A percentile compares a stretch with the other conserved stretches of the same genome.
These are phyloP conservation scores for Thielaviopsis euricoi DNA, from an alignment of 2,329 filamentous ascomycete genomes.

Conservation along the genomic window DNA sequence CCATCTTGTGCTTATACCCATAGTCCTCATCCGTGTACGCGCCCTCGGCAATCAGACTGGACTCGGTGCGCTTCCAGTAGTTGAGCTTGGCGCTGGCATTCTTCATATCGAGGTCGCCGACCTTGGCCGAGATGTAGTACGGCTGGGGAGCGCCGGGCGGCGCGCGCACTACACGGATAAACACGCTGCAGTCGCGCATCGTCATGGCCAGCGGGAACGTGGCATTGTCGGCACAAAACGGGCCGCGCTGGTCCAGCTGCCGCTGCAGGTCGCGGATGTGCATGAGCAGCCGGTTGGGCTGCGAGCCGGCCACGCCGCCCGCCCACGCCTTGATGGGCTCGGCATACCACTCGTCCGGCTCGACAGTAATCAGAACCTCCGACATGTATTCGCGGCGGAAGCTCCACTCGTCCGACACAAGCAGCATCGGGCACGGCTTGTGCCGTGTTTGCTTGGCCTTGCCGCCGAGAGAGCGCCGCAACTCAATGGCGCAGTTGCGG, in stretches of 20 bases:
- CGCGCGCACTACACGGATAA: slow-evolving; percentile 35
- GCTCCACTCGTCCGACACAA: slow-evolving; percentile 20
- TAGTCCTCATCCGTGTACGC: slow-evolving; percentile 42
- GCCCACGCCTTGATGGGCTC: slow-evolving; percentile 11
- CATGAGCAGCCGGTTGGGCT: slow-evolving; percentile 20
- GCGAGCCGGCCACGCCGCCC: slow-evolving; percentile 2
- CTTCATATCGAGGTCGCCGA: slow-evolving; percentile 69
- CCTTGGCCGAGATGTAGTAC: slow-evolving; percentile 14
- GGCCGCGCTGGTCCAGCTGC: slow-evolving; percentile 26
- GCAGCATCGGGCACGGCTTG: slow-evolving; percentile 42
- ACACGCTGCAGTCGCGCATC: slow-evolving; percentile 62
- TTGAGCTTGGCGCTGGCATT: slow-evolving; percentile 46
- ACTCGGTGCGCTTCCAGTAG: slow-evolving; percentile 53
- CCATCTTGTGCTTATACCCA: slow-evolving; percentile 7
- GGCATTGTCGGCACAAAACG: slow-evolving; percentile 25
- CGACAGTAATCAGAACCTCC: slow-evolving; percentile 14
- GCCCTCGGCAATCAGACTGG: slow-evolving; percentile 44
- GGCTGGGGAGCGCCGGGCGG: slow-evolving; percentile 12
- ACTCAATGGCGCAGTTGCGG: slow-evolving; percentile 51
- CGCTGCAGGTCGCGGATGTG: slow-evolving; percentile 23
- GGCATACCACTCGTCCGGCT: slow-evolving; percentile 12
- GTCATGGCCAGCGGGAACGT: slow-evolving; percentile 61
- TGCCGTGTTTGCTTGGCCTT: slow-evolving; percentile 26
- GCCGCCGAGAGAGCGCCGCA: slow-evolving; percentile 21
- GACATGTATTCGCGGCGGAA: slow-evolving; percentile 22